phyloP scores from a whole-genome alignment of 768 basidiomycete genomes.

The Suillus lakei region DNA sequence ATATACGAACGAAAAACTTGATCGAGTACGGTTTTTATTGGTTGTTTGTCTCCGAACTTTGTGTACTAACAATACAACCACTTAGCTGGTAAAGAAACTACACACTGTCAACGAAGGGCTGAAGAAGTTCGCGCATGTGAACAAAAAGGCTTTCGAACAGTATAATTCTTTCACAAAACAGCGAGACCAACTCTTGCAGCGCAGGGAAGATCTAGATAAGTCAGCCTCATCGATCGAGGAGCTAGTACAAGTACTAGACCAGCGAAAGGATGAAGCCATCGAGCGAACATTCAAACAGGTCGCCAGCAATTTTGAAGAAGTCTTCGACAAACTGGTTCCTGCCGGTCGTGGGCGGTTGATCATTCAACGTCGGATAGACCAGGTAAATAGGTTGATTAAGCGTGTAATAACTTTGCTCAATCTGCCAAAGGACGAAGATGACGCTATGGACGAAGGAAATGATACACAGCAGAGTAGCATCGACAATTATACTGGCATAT shows the following conservation, averaged over 20 bases:
- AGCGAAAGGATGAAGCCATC: slow-evolving; percentile 98
- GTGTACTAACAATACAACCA: not conserved
- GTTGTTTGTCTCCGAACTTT: not conserved
- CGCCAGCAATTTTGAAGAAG: slow-evolving; percentile 94
- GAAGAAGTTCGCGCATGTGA: slow-evolving; percentile 97
- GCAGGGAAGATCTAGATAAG: slow-evolving; percentile 90
- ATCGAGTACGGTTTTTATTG: slow-evolving; percentile 62
- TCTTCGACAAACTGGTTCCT: slow-evolving; percentile 95
- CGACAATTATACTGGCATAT: slow-evolving; percentile 96
- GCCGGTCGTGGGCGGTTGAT: slow-evolving; percentile 90
- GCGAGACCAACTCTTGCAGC: slow-evolving; percentile 84
- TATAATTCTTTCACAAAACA: slow-evolving; percentile 98
- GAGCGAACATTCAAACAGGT: slow-evolving; percentile 99
- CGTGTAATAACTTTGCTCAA: slow-evolving; percentile 8
- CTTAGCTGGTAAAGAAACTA: slow-evolving; percentile 90
- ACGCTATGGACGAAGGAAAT: slow-evolving; percentile 72
- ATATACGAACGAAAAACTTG: slow-evolving; percentile 86
- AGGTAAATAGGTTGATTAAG: slow-evolving; percentile 44
- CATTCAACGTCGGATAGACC: slow-evolving; percentile 90
- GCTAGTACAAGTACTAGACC: slow-evolving; percentile 91
- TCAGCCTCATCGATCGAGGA: slow-evolving; percentile 91
- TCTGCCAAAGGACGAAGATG: slow-evolving; percentile 60
- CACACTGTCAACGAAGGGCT: slow-evolving; percentile 90
- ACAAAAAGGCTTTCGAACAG: slow-evolving; percentile 99
- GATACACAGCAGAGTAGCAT: slow-evolving; percentile 76